Evolutionary conservation across 768 basidiomycete genomes (phyloP), one percentile per base, ranked within the genome.

Genomic region (Dacryopinax spathularia): DNA sequence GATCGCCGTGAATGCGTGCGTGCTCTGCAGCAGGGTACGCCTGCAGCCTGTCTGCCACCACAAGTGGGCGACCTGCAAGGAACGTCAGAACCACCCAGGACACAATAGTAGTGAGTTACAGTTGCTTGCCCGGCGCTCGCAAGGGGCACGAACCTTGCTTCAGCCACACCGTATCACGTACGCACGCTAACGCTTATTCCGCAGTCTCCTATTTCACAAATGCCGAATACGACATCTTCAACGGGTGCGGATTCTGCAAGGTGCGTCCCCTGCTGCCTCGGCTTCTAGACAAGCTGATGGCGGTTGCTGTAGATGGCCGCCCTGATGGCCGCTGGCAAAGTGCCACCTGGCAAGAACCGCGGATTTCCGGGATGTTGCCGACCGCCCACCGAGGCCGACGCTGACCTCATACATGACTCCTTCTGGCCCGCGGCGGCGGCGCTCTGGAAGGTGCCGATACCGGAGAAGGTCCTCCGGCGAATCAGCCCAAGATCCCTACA

Each of bases 311-410:
- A 62, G 67, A 65, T 67, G 60, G 65, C 37, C 41, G 60, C 75
- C 89, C 89, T 90, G 88, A 88, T 22, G 29, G 60, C 22, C 18
- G 59, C 22, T n/a, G 34, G 33, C 29, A 64, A 36, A 25, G 33
- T 60, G 15, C 63, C 63, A 7, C 33, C 18, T 82, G 81, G 71
- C 76, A 80, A 67, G 71, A 91, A 91, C 69, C 81, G 81, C 34
- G 89, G 89, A 22, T 91, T 88, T 88, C 90, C 90, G 39, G 89
- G 89, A 36, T 92, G 89, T 77, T 92, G 89, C 78, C 84, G 88
- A n/a, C 77, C 88, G 0, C 89, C 89, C 1, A 75, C 74, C 31
- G 68, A 77, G 18, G 75, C 71, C 62, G 89, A 91, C 72, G 78
- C 81, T 68, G 78, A 80, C 66, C 72, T 80, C 67, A 84, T 91